A percentile compares a stretch with the other conserved stretches of the same genome.
These are phyloP conservation scores for Fraxinus angustifolia DNA, from an alignment of 305 asterid species.

Conservation along the genomic window DNA sequence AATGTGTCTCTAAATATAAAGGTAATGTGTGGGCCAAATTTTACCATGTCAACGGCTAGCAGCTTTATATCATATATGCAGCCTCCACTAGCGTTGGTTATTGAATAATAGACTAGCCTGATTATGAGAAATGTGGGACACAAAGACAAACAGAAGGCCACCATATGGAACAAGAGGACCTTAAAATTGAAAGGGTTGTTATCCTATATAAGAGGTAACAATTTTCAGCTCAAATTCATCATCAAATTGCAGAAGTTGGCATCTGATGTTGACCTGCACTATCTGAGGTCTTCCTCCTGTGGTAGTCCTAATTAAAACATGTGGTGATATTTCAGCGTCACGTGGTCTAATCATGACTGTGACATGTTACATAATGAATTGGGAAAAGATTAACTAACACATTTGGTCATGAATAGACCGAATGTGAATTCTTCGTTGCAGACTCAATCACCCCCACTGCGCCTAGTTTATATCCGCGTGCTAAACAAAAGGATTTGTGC, in stretches of 20 bases:
- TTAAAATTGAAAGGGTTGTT: not conserved
- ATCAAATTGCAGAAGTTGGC: not conserved
- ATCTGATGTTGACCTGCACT: not conserved
- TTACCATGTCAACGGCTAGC: not conserved
- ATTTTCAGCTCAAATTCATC: not conserved
- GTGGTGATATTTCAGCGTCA: not conserved
- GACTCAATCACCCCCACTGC: not conserved
- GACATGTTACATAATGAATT: not conserved
- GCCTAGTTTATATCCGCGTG: not conserved
- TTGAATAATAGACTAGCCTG: not conserved
- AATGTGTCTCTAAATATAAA: not conserved
- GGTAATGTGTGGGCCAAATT: conserved; percentile 15
- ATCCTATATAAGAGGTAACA: not conserved
- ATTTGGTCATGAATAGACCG: not conserved
- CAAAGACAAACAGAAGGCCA: not conserved
- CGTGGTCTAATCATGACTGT: not conserved
- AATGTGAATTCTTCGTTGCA: not conserved
- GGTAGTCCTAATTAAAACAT: not conserved
- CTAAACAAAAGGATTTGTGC: not conserved
- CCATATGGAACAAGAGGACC: not conserved
- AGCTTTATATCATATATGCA: not conserved
- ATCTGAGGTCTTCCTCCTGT: not conserved
- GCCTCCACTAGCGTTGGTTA: conserved; percentile 8
- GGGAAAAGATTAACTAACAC: not conserved
- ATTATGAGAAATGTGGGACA: not conserved